Percentiles rank a stretch among this genome's conserved stretches.
phyloP scores from a whole-genome alignment of 2,329 filamentous ascomycete genomes.

The Aspergillus fijiensis region DNA sequence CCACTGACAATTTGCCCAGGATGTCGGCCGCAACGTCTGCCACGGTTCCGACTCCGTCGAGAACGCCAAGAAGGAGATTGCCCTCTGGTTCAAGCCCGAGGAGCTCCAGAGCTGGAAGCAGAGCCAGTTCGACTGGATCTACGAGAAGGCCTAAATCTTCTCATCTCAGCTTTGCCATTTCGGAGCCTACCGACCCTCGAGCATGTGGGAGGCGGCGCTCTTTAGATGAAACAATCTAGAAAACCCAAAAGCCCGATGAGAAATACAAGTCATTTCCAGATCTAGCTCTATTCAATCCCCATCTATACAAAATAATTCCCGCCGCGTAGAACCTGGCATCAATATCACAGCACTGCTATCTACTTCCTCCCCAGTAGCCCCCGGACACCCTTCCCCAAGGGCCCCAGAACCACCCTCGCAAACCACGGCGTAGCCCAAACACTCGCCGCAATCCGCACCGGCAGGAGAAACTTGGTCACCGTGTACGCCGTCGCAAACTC shows the following conservation, averaged over 20 bases:
- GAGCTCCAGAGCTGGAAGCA: constrained; percentile 85
- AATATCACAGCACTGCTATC: not conserved
- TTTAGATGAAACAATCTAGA: constrained; percentile 9
- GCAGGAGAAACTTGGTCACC: constrained; percentile 81
- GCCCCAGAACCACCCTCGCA: constrained; percentile 63
- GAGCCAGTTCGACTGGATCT: constrained; percentile 88
- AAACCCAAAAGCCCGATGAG: constrained; percentile 10
- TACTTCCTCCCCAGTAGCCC: constrained; percentile 40
- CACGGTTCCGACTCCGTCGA: constrained; percentile 99
- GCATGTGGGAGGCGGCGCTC: constrained; percentile 9
- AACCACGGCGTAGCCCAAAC: constrained; percentile 93
- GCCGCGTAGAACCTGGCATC: not conserved
- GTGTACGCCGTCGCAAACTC: constrained; percentile 87
- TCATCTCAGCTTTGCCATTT: constrained; percentile 19
- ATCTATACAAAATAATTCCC: not conserved
- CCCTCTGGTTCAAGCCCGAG: constrained; percentile 91
- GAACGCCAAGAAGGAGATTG: constrained; percentile 99
- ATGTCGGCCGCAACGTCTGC: constrained; percentile 97
- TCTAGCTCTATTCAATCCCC: not conserved
- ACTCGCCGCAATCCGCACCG: constrained; percentile 72
- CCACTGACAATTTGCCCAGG: constrained; percentile 40
- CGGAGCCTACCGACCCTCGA: constrained; percentile 15
- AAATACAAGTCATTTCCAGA: constrained; percentile 16
- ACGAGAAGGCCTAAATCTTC: constrained; percentile 71
- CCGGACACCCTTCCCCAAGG: constrained; percentile 42